Percentiles rank a stretch among this genome's conserved stretches.
Evolutionary conservation across 2,329 filamentous ascomycete genomes (phyloP).

Genomic region (Claviceps sp.): DNA sequence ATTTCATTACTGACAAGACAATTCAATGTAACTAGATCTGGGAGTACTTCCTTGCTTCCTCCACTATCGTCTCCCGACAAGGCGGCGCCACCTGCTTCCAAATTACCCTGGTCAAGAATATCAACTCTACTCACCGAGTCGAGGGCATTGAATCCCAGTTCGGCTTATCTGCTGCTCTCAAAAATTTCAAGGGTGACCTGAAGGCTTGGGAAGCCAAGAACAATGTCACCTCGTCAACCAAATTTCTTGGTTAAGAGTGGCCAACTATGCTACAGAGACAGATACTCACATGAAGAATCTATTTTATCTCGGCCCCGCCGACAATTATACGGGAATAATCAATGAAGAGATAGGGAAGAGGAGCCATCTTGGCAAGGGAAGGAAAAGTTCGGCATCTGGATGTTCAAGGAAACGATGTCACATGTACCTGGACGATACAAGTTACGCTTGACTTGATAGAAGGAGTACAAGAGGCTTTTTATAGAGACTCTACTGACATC

Average conservation of each 20-base stretch:
- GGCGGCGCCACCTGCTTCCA: slow-evolving; percentile 81
- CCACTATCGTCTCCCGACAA: slow-evolving; percentile 75
- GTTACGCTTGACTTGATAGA: too few relatives aligned
- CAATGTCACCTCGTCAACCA: slow-evolving; percentile 20
- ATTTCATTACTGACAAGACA: neutral
- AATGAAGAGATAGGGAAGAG: neutral
- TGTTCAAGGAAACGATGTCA: too few relatives aligned
- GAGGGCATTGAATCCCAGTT: slow-evolving; percentile 63
- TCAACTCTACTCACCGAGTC: slow-evolving; percentile 77
- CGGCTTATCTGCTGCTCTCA: slow-evolving; percentile 49
- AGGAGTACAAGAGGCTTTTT: too few relatives aligned
- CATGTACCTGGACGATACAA: too few relatives aligned
- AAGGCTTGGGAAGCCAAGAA: slow-evolving; percentile 23
- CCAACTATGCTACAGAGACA: neutral
- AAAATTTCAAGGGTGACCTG: slow-evolving; percentile 21
- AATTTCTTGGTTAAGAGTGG: slow-evolving; percentile 13
- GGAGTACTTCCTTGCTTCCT: slow-evolving; percentile 84
- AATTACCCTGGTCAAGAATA: slow-evolving; percentile 80
- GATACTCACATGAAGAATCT: neutral
- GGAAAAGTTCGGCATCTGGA: neutral
- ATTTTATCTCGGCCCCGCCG: neutral
- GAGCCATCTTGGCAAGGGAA: neutral
- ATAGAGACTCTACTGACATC: too few relatives aligned
- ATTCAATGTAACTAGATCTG: slow-evolving; percentile 48
- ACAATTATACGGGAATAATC: neutral